Base-by-base conservation (phyloP, 2,329 filamentous ascomycete genomes). In the Microdochium trichocladiopsis region DNA sequence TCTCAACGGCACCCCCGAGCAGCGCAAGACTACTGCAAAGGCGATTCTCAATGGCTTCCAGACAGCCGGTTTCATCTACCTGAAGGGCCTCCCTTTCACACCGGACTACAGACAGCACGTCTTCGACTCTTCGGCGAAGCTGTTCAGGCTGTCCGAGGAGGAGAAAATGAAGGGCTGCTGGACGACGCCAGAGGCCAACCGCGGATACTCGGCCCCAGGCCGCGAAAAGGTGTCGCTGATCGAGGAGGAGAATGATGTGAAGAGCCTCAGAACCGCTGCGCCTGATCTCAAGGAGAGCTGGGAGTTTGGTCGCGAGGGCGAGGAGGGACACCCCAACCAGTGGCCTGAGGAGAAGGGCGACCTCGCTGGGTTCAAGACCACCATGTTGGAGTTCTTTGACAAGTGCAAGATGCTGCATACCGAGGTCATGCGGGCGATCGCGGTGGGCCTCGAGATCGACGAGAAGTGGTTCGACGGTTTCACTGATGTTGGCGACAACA, bases 61-160 rank as follows among this genome's bases (percentile, higher is more conserved):
- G 61, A 86, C 80, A 1, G 88, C 91, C 2, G 92, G 92, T 53
- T 96, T 96, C 74, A 81, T 96, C 63, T 96, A 96, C 70, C 81
- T 95, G 37, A 85, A 85, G 60, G 88, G 93, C 68, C 85, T 93
- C 58, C 81, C 87, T 41, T 86, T 96, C 55, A 70, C 83, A 0
- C 62, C 79, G 3, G 71, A 78, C 9, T 76, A 78, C 10, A 72
- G 90, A 12, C 67, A 78, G 54, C 69, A 77, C 53, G 78, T 86
- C 54, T 95, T 94, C 66, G 66, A 73, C 56, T 76, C 78, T 52
- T 91, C 87, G 4, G 83, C 84, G 49, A 71, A 74, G 56, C 92
- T 93, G 75, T 94, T 94, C 69, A 68, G 70, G 14, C 81, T 87
- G 51, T 73, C 84, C 2, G 65, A 74, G 48, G 72, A 75, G 9